Base-by-base conservation (phyloP, 768 basidiomycete genomes). In the Lactarius psammicola region DNA sequence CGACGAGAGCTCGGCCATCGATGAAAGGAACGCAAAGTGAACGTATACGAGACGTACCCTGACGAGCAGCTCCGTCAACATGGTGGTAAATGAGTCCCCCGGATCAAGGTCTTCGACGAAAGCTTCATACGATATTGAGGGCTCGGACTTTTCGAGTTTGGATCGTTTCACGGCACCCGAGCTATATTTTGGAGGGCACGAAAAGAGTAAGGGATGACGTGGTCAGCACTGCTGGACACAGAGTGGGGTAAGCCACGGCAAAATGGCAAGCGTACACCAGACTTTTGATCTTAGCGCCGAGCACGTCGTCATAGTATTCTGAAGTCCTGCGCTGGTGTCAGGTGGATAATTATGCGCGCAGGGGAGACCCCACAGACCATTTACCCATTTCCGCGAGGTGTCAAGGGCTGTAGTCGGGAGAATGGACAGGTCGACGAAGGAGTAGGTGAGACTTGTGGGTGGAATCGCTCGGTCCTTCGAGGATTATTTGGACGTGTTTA, bases 41-140 rank as follows among this genome's bases (percentile, higher is more conserved):
- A 33, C 49, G 55, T 18, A 56, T 56, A 53, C 40, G 44, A 4
- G 31, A 73, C 84, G 74, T 71, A 92, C 91, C 78, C 88, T 89
- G 72, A 92, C 91, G 54, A 93, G 80, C 56, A 89, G 82, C 66
- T 92, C 90, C 64, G 92, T 77, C 58, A 93, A 73, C 0, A 87
- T 82, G 5, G 90, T 84, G 0, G 90, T 92, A 75, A 93, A 92
- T 0, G 89, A 86, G 73, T 93, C 91, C 18, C 90, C 90, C 28
- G 82, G 82, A 72, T 92, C 90, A 57, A 93, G 78, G 33, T 90
- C 88, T 69, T 87, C 83, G 23, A 92, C 87, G 69, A 93, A 92
- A 33, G 82, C 76, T 74, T 92, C 87, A 72, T 89, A 92, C 61
- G 80, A 86, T 67, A 92, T 90, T 46, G 77, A 76, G 3, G 87